A percentile compares a stretch with the other conserved stretches of the same genome.
Conservation (phyloP, 2,329 filamentous ascomycete genomes). For the Juglanconis oblonga region DNA sequence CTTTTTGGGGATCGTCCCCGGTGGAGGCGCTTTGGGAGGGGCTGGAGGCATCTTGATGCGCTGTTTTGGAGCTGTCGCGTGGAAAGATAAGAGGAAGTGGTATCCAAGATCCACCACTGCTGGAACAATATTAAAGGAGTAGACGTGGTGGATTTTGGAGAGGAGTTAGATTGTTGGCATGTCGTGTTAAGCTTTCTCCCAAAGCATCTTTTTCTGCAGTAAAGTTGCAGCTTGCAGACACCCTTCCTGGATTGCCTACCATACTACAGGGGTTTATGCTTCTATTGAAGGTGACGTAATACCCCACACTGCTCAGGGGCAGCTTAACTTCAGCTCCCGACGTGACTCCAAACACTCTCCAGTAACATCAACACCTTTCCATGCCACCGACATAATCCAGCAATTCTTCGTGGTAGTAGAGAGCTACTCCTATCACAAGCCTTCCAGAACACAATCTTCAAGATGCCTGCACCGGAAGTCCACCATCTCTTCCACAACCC, state of each 20-base stretch:
- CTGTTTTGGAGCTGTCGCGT: not conserved
- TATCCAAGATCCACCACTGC: not conserved
- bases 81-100: not conserved
- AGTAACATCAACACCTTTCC: slow-evolving; percentile 5
- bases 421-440: slow-evolving; percentile 84
- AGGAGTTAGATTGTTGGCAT: not conserved
- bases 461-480: slow-evolving; percentile 83
- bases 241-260: not conserved
- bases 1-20: slow-evolving; percentile 17
- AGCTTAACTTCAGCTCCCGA: not conserved
- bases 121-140: not conserved
- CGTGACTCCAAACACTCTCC: slow-evolving; percentile 6
- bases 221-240: slow-evolving; percentile 3
- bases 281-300: slow-evolving; percentile 9
- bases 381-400: slow-evolving; percentile 1
- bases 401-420: slow-evolving; percentile 74
- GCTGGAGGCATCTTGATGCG: slow-evolving; percentile 7
- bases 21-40: slow-evolving; percentile 12
- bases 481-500: slow-evolving; percentile 96
- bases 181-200: slow-evolving; percentile 8
- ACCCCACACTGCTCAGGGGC: slow-evolving; percentile 12
- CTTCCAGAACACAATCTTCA: slow-evolving; percentile 26
- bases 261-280: slow-evolving; percentile 17
- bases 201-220: slow-evolving; percentile 18
- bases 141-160: not conserved